Conservation (phyloP, 31 red algal species). For the Asparagopsis taxiformis region DNA sequence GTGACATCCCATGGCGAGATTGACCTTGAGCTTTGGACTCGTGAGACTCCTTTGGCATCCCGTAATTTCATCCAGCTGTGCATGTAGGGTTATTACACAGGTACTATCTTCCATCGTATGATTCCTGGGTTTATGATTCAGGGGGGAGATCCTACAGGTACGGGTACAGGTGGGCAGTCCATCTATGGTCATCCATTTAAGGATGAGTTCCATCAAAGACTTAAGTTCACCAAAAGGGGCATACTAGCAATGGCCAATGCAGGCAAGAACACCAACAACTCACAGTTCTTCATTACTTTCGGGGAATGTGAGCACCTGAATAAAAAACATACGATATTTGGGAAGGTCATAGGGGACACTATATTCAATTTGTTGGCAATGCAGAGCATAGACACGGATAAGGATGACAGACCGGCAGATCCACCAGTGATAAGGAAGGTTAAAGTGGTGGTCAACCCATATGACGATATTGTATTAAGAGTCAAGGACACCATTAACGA, state of each 20-base stretch:
- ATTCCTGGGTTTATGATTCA: conserved; percentile 54
- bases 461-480: conserved; percentile 16
- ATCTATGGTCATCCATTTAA: not conserved
- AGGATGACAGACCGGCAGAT: conserved; percentile 18
- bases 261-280: conserved; percentile 21
- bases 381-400: conserved; percentile 15
- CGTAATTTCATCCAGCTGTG: conserved; percentile 51
- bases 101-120: conserved; percentile 68
- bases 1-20: conserved; percentile 48
- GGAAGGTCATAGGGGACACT: conserved; percentile 57
- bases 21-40: conserved; percentile 41
- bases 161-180: conserved; percentile 46
- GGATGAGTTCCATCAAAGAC: conserved; percentile 42
- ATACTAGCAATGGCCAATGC: conserved; percentile 56
- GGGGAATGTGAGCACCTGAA: conserved; percentile 48
- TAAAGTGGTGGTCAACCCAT: conserved; percentile 47
- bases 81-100: conserved; percentile 63
- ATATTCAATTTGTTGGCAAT: conserved; percentile 45
- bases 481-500: not conserved
- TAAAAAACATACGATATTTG: conserved; percentile 72
- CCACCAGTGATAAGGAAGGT: conserved; percentile 44
- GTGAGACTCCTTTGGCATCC: conserved; percentile 21
- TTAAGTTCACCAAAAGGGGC: conserved; percentile 43
- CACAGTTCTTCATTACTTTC: conserved; percentile 83
- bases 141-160: conserved; percentile 70